These are phyloP conservation scores for Dactylis glomerata DNA, from an alignment of 176 grass and related monocot genomes.

Conservation along the genomic window DNA sequence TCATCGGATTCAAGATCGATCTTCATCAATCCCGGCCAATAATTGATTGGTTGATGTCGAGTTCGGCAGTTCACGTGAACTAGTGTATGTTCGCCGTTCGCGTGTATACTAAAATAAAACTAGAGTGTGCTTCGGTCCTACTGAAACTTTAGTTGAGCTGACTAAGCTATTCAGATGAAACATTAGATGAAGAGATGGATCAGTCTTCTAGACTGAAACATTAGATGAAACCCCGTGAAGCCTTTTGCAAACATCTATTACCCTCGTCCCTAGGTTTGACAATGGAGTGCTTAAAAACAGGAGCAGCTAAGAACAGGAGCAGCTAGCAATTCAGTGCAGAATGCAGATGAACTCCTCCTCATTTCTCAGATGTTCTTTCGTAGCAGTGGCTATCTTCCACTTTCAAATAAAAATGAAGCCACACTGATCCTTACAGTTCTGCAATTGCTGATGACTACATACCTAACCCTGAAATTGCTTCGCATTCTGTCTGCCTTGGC, in stretches of 20 bases:
- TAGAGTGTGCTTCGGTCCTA: neutral
- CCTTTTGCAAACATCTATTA: neutral
- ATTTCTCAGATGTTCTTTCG: neutral
- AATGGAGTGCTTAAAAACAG: no score
- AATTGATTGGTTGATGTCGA: neutral
- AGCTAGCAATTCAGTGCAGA: neutral
- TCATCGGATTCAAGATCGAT: neutral
- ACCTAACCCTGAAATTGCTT: neutral
- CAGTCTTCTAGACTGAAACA: neutral
- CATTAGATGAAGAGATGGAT: neutral
- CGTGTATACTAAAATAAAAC: neutral
- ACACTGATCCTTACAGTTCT: neutral
- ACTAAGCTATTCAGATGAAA: neutral
- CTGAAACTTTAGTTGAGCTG: neutral
- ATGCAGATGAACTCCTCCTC: neutral
- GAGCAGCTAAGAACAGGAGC: neutral
- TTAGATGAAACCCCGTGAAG: neutral
- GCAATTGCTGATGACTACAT: neutral
- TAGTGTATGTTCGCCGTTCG: neutral
- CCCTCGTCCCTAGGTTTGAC: neutral
- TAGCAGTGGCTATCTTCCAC: neutral
- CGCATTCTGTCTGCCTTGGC: neutral
- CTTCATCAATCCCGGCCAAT: neutral
- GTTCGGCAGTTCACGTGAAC: neutral
- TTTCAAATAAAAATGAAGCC: neutral